These are phyloP conservation scores for Rhododendron kiyosumense DNA, from an alignment of 148 eudicot genomes.

Conservation along the genomic window DNA sequence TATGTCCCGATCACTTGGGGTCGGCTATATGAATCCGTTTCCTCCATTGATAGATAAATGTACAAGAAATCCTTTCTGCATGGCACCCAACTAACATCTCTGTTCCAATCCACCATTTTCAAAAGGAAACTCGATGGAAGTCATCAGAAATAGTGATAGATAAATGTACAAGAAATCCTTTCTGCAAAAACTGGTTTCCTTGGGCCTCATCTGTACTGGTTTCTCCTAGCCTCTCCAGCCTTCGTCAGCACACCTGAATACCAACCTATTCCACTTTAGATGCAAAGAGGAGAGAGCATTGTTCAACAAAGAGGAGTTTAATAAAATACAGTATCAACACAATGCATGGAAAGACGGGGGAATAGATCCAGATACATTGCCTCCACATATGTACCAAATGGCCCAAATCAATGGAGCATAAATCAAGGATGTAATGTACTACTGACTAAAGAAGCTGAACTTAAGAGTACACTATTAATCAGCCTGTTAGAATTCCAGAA, in stretches of 20 bases:
- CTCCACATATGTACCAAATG: background rate
- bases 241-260: slow-evolving; percentile 11
- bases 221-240: slow-evolving; percentile 14
- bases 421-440: background rate
- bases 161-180: background rate
- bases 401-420: background rate
- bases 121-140: background rate
- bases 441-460: background rate
- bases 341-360: background rate
- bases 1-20: too few relatives aligned
- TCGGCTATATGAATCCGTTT: too few relatives aligned
- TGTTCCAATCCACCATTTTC: background rate
- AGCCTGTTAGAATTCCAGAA: background rate
- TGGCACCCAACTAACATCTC: background rate
- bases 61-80: background rate
- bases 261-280: background rate
- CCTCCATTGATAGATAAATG: too few relatives aligned
- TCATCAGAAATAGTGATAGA: background rate
- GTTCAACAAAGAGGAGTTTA: background rate
- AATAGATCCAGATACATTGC: background rate
- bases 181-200: background rate
- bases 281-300: background rate
- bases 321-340: background rate
- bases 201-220: slow-evolving; percentile 10
- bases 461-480: background rate